Conservation (phyloP, 768 basidiomycete species). For the Rhizopogon salebrosus region DNA sequence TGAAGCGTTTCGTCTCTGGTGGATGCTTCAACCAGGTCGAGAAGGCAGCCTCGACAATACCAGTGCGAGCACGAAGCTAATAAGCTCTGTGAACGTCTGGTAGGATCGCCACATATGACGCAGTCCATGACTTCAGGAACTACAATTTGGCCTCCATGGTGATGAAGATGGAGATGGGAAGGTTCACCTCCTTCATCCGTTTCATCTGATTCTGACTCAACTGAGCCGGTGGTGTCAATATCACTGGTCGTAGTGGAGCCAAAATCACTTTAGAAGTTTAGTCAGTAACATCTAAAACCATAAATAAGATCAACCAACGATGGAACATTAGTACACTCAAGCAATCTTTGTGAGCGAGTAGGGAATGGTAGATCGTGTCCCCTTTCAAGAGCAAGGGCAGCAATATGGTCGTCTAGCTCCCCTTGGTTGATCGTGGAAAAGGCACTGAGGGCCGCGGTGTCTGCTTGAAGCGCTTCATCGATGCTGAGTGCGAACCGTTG, state of each 20-base stretch:
- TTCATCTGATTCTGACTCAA: neutral
- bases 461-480: slow-evolving; percentile 32
- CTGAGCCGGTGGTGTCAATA: neutral
- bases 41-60: slow-evolving; percentile 43
- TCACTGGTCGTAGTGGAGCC: neutral
- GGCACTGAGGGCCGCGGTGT: slow-evolving; percentile 27
- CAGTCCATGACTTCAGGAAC: slow-evolving; percentile 19
- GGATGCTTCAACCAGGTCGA: slow-evolving; percentile 34
- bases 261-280: neutral
- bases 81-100: slow-evolving; percentile 20
- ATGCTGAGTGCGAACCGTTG: slow-evolving; percentile 37
- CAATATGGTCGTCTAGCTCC: slow-evolving; percentile 36
- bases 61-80: slow-evolving; percentile 39
- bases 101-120: slow-evolving; percentile 35
- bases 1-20: slow-evolving; percentile 46
- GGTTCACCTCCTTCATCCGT: neutral
- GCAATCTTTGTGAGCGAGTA: slow-evolving; percentile 12
- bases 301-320: neutral
- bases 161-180: neutral
- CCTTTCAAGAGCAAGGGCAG: slow-evolving; percentile 32
- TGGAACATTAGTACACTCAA: slow-evolving; percentile 2
- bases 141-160: neutral
- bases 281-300: neutral
- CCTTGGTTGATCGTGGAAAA: slow-evolving; percentile 29
- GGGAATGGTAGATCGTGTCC: slow-evolving; percentile 18